phyloP scores from a whole-genome alignment of 495 filamentous ascomycete species.

The Hypoxylon trugodes region DNA sequence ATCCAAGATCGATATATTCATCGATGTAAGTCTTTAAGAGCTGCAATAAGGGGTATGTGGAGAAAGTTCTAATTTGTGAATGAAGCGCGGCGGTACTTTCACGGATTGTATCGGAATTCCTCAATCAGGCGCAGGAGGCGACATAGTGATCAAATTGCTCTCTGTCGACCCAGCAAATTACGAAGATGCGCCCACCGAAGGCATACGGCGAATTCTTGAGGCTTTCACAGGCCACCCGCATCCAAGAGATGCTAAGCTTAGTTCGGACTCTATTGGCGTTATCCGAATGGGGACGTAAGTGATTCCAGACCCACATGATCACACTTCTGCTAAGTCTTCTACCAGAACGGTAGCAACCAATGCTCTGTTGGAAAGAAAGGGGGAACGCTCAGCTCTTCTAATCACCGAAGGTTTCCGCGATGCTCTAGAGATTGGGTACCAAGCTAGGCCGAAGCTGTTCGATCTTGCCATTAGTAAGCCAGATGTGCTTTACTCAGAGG shows the following conservation, averaged over 20 bases:
- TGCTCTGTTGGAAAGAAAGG: conserved; percentile 89
- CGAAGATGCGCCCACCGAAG: conserved; percentile 85
- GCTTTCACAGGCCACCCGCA: conserved; percentile 62
- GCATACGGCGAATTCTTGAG: conserved; percentile 82
- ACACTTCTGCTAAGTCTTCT: background rate
- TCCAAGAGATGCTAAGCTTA: conserved; percentile 51
- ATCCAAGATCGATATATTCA: conserved; percentile 32
- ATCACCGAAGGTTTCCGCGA: conserved; percentile 76
- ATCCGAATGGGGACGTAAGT: conserved; percentile 31
- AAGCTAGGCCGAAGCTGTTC: conserved; percentile 82
- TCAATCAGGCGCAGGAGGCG: conserved; percentile 51
- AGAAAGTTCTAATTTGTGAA: background rate
- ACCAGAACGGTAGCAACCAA: conserved; percentile 79
- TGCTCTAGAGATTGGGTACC: conserved; percentile 82
- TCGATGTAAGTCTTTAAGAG: conserved; percentile 19
- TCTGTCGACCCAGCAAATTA: conserved; percentile 90
- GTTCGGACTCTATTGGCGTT: conserved; percentile 21
- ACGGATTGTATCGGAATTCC: conserved; percentile 68
- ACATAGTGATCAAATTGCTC: conserved; percentile 78
- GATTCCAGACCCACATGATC: background rate
- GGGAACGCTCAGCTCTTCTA: conserved; percentile 87
- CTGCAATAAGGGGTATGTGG: background rate
- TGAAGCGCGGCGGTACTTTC: conserved; percentile 69
- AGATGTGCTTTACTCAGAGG: conserved; percentile 76
- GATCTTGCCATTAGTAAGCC: conserved; percentile 81